Evolutionary conservation across 1,139 yeast species (phyloP), one percentile per base, ranked within the genome.

Genomic region (Lodderomyces orthopsilosis): DNA sequence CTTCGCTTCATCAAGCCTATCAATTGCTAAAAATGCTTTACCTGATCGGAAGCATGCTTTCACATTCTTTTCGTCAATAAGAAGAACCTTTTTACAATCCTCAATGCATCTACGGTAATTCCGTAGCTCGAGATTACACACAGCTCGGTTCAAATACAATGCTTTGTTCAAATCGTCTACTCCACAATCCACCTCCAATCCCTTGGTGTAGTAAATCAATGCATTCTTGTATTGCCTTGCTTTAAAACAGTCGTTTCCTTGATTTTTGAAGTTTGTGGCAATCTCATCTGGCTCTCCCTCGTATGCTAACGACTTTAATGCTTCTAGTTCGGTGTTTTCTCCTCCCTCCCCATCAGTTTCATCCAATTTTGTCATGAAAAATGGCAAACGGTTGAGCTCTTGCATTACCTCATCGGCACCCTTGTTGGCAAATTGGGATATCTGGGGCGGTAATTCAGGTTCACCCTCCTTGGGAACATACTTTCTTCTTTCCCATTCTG

Each of bases 271-370:
- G 57, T 90, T 90, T 24, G 79, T 75, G 2, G 98, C 98, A 38
- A 91, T 71, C 57, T 93, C 98, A 54, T 85, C 82, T 0, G 98
- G 97, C 49, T 89, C 96, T 28, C 98, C 98, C 41, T 93, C 98
- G 58, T 88, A 91, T 0, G 95, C 97, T 56, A 94, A 71, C 10
- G 96, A 93, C 58, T 83, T 84, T 49, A 93, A 74, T 0, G 98
- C 98, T 58, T 93, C 98, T 18, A 94, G 66, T 42, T 80, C 83
- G 5, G 74, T 59, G 56, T 88, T 89, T 38, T 81, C 85, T 28
- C 91, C 94, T 30, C 85, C 88, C 8, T 80, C 85, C 7, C 88
- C 93, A 56, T 85, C 87, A 6, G 81, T 77, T 34, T 81, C 87
- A 54, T 85, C 95, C 23, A 90, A 65, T 55, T 86, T 77, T 7